Base-by-base conservation (phyloP, 139 green algal genomes). In the Nannochloris sp. region DNA sequence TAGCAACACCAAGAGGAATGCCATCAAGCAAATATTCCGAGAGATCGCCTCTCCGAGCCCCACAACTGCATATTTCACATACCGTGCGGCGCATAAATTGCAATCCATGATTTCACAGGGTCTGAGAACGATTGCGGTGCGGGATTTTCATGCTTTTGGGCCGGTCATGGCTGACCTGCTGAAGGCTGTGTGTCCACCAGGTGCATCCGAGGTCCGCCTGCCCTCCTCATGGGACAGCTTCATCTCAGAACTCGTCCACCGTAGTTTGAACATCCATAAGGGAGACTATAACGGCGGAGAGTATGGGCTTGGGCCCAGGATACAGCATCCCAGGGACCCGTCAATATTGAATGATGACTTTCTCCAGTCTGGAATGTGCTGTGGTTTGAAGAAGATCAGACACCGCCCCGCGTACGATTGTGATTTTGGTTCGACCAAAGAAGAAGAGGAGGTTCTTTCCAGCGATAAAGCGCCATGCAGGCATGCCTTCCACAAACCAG, bases 271-370 rank as follows among this genome's bases (percentile, higher is more conserved):
- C 12, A 49, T 49, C 12, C 43, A 49, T 1, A 49, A 49, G 43
- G 43, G 1, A 10, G 43, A 49, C 43, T 49, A 49, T 12, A 1
- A 49, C 10, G 12, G 11, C 43, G 43, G 43, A 1, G 43, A 49
- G 43, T 49, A 49, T 12, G 43, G 43, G 11, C 12, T 49, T 10
- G 43, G 43, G 43, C 43, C 43, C 43, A 49, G 43, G 43, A 49
- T 49, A 49, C 43, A 49, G 43, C 43, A 49, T 49, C 43, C 43
- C 43, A 49, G 43, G 43, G 43, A 49, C 43, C 43, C 43, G 12
- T 49, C 43, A 49, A 49, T 49, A 17, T 49, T 49, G 43, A 49
- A 49, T 49, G 43, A 49, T 49, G 43, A 49, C 10, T 49, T 49
- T 12, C 43, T 49, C 12, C 43, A 49, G 11, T 49, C 43, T 49